phyloP scores from a whole-genome alignment of 116 monocot species.

The Cymodocea nodosa region DNA sequence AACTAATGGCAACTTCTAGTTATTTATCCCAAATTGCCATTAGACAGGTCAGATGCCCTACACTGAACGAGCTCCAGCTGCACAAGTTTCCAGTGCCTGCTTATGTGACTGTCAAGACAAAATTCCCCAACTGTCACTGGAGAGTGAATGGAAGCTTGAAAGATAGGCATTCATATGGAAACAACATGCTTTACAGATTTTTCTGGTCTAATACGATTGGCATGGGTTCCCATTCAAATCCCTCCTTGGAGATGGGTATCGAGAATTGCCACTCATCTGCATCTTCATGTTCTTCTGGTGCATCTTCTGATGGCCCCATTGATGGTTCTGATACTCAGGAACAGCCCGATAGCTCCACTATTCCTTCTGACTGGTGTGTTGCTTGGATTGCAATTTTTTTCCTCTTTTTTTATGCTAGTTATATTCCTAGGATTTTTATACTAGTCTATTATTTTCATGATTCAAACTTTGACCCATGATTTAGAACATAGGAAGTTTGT shows the following conservation, averaged over 20 bases:
- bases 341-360: constrained; percentile 17
- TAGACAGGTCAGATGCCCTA: constrained; percentile 15
- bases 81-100: neutral
- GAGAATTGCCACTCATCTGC: constrained; percentile 29
- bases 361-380: constrained; percentile 47
- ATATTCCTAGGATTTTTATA: neutral
- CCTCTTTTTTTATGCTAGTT: neutral
- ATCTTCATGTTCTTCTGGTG: constrained; percentile 28
- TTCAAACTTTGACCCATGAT: too few relatives aligned
- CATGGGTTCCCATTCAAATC: constrained; percentile 18
- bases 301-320: constrained; percentile 37
- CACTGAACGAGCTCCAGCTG: constrained; percentile 7
- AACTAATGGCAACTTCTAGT: constrained; percentile 39
- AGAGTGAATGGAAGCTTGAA: constrained; percentile 31
- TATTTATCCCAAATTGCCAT: constrained; percentile 7
- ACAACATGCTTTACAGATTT: constrained; percentile 32
- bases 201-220: constrained; percentile 37
- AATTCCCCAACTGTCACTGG: constrained; percentile 19
- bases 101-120: constrained; percentile 15
- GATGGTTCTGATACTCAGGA: constrained; percentile 19
- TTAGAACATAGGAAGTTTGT: too few relatives aligned
- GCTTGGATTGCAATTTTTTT: neutral
- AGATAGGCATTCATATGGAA: constrained; percentile 21
- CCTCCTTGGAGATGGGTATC: constrained; percentile 15
- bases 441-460: neutral